Percentiles rank a stretch among this genome's conserved stretches.
Conservation (phyloP, 768 basidiomycete genomes). For the Aureoboletus auriporus region DNA sequence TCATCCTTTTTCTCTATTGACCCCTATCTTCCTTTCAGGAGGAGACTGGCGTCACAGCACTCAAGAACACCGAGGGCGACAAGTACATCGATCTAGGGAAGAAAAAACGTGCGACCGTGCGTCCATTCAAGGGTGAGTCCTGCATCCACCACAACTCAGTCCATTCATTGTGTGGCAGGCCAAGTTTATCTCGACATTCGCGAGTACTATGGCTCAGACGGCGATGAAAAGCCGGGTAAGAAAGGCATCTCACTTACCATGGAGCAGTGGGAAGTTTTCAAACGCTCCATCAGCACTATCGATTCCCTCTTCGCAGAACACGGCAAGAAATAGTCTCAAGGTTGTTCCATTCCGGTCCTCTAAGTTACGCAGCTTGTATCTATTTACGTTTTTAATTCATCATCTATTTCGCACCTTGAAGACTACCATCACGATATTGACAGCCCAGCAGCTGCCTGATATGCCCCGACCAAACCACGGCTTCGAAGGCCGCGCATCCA, state of each 20-base stretch:
- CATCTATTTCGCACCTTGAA: not conserved
- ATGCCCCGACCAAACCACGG: constrained; percentile 61
- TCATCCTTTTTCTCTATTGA: not conserved
- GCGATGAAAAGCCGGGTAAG: constrained; percentile 73
- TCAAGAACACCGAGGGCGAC: constrained; percentile 30
- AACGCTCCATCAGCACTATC: constrained; percentile 39
- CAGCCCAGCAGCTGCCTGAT: constrained; percentile 69
- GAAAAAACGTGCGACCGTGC: constrained; percentile 63
- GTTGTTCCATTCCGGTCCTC: too few species aligned
- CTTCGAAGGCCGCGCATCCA: constrained; percentile 65
- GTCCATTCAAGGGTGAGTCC: constrained; percentile 40
- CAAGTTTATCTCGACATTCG: constrained; percentile 63
- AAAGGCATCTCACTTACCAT: constrained; percentile 67
- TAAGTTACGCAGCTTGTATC: not conserved
- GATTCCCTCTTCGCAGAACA: constrained; percentile 45
- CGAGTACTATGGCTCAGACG: constrained; percentile 60
- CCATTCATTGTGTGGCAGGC: constrained; percentile 38
- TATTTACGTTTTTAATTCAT: constrained; percentile 4
- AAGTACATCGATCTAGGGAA: constrained; percentile 66
- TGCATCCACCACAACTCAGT: constrained; percentile 1
- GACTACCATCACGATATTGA: constrained; percentile 19
- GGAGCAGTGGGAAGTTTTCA: constrained; percentile 69
- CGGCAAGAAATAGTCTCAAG: constrained; percentile 16
- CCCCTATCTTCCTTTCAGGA: constrained; percentile 18
- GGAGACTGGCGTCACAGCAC: constrained; percentile 3